These are phyloP conservation scores for Pleurotus sapidus DNA, from an alignment of 768 basidiomycete genomes.

Conservation along the genomic window DNA sequence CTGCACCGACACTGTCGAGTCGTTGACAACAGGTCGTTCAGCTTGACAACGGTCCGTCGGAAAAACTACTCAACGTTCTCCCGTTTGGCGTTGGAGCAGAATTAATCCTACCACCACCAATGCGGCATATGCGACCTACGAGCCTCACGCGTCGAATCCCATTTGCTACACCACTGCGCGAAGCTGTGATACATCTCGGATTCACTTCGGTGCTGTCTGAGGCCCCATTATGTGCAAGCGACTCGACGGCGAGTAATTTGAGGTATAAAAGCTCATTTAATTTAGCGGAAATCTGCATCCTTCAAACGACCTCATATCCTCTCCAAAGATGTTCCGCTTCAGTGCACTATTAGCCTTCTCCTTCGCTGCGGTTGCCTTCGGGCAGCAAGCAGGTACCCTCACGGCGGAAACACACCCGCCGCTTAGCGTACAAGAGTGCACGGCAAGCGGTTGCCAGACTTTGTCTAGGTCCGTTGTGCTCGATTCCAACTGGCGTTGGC, in stretches of 20 bases:
- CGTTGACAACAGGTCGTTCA: background rate
- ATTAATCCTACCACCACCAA: background rate
- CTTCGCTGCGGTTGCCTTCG: constrained; percentile 26
- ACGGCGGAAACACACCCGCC: constrained; percentile 34
- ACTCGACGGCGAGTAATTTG: background rate
- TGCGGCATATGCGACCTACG: background rate
- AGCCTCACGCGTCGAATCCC: background rate
- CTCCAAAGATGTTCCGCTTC: constrained; percentile 17
- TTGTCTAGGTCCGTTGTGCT: constrained; percentile 24
- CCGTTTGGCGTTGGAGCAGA: background rate
- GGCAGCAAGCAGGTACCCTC: constrained; percentile 35
- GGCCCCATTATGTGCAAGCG: background rate
- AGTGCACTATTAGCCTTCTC: constrained; percentile 16
- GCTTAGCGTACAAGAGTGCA: constrained; percentile 29
- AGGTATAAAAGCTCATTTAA: background rate
- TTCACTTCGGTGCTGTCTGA: constrained; percentile 1
- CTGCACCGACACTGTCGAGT: no score
- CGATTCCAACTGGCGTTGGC: constrained; percentile 39
- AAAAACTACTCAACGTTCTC: background rate
- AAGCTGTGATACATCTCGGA: background rate
- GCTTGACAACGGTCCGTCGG: background rate
- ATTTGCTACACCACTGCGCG: background rate
- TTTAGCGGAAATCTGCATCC: background rate
- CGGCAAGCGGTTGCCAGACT: constrained; percentile 25
- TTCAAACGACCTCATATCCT: background rate